These are phyloP conservation scores for Arctium minus DNA, from an alignment of 129 eudicot genomes.

Conservation along the genomic window DNA sequence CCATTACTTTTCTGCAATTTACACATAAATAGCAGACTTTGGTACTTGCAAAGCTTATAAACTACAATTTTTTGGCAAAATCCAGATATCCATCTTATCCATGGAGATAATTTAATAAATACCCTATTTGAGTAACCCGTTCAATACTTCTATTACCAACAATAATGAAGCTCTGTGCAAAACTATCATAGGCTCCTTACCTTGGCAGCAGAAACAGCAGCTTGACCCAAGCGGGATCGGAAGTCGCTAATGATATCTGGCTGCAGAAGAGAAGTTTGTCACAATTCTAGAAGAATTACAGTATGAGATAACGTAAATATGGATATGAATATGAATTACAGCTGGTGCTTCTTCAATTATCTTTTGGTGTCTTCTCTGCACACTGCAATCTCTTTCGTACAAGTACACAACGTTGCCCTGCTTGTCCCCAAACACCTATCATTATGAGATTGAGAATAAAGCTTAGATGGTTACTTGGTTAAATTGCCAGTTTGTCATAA, in stretches of 20 bases:
- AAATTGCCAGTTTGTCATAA: background rate
- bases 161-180: background rate
- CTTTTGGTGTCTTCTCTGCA: slow-evolving; percentile 98
- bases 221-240: slow-evolving; percentile 85
- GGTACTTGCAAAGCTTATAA: background rate
- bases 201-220: slow-evolving; percentile 98
- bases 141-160: slow-evolving; percentile 1
- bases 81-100: background rate
- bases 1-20: background rate
- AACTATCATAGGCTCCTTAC: slow-evolving; percentile 34
- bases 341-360: slow-evolving; percentile 99
- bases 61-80: background rate
- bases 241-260: slow-evolving; percentile 64
- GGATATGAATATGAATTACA: slow-evolving; percentile 43
- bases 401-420: slow-evolving; percentile 80
- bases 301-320: background rate
- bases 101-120: background rate
- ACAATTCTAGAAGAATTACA: slow-evolving; percentile 17
- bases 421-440: slow-evolving; percentile 92
- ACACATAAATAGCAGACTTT: background rate
- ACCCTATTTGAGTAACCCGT: background rate
- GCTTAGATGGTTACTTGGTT: background rate
- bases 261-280: slow-evolving; percentile 49
- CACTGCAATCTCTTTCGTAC: slow-evolving; percentile 97
- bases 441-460: slow-evolving; percentile 15